Evolutionary conservation across 2,329 filamentous ascomycete species (phyloP).

Genomic region (Teratosphaeria pseudoeucalypti): DNA sequence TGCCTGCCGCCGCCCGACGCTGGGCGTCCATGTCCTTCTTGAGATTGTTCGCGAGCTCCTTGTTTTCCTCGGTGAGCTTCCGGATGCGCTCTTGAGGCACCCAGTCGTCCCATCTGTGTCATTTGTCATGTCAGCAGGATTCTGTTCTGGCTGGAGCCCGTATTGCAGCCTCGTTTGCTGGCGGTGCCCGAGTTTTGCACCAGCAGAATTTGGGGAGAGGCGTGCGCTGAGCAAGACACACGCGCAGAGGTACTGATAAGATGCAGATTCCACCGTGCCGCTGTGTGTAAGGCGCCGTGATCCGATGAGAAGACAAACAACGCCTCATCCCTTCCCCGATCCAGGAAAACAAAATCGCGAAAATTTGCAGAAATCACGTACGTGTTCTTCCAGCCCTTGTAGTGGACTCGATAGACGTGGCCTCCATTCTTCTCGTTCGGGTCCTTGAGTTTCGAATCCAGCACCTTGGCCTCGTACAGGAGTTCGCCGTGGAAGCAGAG

Average conservation of each 20-base stretch:
- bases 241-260: not conserved
- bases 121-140: not conserved
- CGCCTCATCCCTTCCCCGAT: not conserved
- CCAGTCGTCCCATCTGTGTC: constrained; percentile 89
- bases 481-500: constrained; percentile 96
- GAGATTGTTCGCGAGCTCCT: constrained; percentile 69
- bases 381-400: constrained; percentile 99
- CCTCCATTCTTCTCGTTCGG: constrained; percentile 58
- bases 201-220: not conserved
- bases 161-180: not conserved
- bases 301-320: not conserved
- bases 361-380: constrained; percentile 37
- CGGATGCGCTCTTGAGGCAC: constrained; percentile 85
- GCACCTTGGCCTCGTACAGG: constrained; percentile 93
- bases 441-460: constrained; percentile 60
- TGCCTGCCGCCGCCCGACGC: constrained; percentile 37
- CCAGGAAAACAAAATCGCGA: not conserved
- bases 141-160: not conserved
- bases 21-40: constrained; percentile 56
- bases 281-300: not conserved
- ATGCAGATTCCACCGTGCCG: not conserved
- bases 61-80: constrained; percentile 91
- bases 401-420: constrained; percentile 87
- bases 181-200: not conserved
- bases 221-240: not conserved